Percentiles rank a stretch among this genome's conserved stretches.
Conservation (phyloP, 2,329 filamentous ascomycete species). For the Fusarium brevicatenulatum region DNA sequence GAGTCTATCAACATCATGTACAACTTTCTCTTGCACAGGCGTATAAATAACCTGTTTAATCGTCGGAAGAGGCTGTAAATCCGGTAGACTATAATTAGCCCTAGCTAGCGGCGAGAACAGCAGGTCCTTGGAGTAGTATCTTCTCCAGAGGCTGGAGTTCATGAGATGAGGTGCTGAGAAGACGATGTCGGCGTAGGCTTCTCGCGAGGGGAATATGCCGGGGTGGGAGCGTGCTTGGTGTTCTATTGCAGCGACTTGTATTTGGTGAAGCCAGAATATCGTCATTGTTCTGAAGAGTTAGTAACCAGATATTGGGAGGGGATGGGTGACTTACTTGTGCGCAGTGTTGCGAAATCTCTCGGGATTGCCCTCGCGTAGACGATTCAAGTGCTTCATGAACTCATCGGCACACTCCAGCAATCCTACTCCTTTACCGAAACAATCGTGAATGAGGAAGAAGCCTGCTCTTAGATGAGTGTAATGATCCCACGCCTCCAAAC, state of each 20-base stretch:
- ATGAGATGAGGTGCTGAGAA: slow-evolving; percentile 43
- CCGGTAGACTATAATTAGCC: slow-evolving; percentile 45
- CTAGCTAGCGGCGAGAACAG: slow-evolving; percentile 46
- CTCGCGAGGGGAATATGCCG: slow-evolving; percentile 16
- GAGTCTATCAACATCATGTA: slow-evolving; percentile 31
- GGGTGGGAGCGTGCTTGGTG: slow-evolving; percentile 30
- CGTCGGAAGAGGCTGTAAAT: slow-evolving; percentile 45
- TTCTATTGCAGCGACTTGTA: slow-evolving; percentile 45
- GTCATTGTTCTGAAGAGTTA: slow-evolving; percentile 45
- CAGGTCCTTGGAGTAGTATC: slow-evolving; percentile 47
- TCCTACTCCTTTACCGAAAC: slow-evolving; percentile 36
- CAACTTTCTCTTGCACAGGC: rapidly evolving
- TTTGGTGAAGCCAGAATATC: slow-evolving; percentile 50
- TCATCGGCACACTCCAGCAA: slow-evolving; percentile 44
- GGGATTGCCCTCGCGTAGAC: slow-evolving; percentile 41
- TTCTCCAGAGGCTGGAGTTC: slow-evolving; percentile 46
- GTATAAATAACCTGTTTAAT: neutral
- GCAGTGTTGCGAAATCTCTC: slow-evolving; percentile 49
- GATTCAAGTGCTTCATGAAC: slow-evolving; percentile 45
- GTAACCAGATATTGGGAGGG: rapidly evolving
- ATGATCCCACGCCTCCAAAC: slow-evolving; percentile 48
- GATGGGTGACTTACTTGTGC: slow-evolving; percentile 40
- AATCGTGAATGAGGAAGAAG: slow-evolving; percentile 46
- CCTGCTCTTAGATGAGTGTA: slow-evolving; percentile 49
- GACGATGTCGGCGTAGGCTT: slow-evolving; percentile 41